Percentiles rank a stretch among this genome's conserved stretches.
Conservation (phyloP, 306 rosid genomes). For the Cucurbita ficifolia region DNA sequence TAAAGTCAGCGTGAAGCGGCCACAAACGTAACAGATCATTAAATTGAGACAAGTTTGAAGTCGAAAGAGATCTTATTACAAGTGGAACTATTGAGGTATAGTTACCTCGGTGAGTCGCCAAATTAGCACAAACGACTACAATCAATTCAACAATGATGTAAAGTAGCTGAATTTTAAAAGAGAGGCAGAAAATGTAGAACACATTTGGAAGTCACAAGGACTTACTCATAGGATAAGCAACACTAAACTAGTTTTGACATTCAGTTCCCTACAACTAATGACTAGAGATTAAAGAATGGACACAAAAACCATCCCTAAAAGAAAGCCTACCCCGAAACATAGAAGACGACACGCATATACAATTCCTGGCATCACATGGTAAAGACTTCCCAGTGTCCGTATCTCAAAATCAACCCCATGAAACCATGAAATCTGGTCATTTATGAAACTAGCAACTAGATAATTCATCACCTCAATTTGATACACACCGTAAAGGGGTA, state of each 20-base stretch:
- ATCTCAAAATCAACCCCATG: background rate
- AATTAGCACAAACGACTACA: background rate
- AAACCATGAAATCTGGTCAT: background rate
- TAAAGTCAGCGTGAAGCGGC: constrained; percentile 13
- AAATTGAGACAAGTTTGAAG: background rate
- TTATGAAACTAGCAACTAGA: background rate
- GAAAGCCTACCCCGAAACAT: background rate
- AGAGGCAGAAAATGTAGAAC: background rate
- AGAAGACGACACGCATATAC: background rate
- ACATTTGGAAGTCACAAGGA: background rate
- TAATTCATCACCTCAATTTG: background rate
- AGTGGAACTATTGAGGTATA: background rate
- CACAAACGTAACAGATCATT: constrained; percentile 18
- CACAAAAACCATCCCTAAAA: background rate
- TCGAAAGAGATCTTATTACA: background rate
- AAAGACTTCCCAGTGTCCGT: background rate
- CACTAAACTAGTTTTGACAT: background rate
- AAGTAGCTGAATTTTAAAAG: background rate
- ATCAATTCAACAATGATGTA: background rate
- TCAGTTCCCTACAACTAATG: background rate
- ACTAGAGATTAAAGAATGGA: background rate
- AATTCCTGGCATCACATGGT: background rate
- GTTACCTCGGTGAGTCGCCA: background rate
- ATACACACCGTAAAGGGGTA: background rate
- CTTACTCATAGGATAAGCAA: background rate